Evolutionary conservation across 352 stramenopile species (phyloP), one percentile per base, ranked within the genome.

Genomic region (Pythium phragmiticola): DNA sequence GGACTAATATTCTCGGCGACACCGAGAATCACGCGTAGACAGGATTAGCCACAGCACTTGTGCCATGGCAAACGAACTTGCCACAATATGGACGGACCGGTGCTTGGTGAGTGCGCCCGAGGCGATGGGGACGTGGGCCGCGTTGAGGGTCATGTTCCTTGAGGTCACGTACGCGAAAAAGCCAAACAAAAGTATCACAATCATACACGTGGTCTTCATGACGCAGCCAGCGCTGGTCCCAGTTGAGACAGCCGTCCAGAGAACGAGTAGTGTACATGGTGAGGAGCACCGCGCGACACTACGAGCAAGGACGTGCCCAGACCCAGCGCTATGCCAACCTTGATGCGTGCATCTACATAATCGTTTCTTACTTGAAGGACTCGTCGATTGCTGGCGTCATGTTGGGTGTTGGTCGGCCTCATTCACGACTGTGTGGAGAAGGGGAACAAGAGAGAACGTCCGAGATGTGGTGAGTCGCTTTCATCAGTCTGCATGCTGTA

Each of bases 41-140:
- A 94, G 76, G 13, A 90, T 70, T 14, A 88, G 85, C 90, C 92
- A 98, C 34, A 70, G 68, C 53, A 97, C 85, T 68, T 97, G 88
- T 16, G 97, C 60, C 46, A 97, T 55, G 28, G 96, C 84, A 36
- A 89, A 91, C 34, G 89, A 45, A 42, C 9, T 12, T 12, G 19
- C 46, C 7, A 52, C 46, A 23, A 36, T 28, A n/a, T 30, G 28
- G 16, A 23, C 5, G 17, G 46, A 52, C 2, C 9, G 1, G 19
- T 52, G 46, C 46, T 33, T 28, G n/a, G 11, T 6, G 46, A 52
- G 36, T n/a, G 46, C 46, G 9, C 16, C 46, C 46, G 46, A 30
- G 7, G 46, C 46, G 23, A 52, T 16, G 23, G 8, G n/a, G 46
- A 52, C 19, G 13, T 52, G 26, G 46, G 2, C 11, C 9, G 21